Evolutionary conservation across 2,329 filamentous ascomycete species (phyloP).

Genomic region (Phaeosphaeria sp.): DNA sequence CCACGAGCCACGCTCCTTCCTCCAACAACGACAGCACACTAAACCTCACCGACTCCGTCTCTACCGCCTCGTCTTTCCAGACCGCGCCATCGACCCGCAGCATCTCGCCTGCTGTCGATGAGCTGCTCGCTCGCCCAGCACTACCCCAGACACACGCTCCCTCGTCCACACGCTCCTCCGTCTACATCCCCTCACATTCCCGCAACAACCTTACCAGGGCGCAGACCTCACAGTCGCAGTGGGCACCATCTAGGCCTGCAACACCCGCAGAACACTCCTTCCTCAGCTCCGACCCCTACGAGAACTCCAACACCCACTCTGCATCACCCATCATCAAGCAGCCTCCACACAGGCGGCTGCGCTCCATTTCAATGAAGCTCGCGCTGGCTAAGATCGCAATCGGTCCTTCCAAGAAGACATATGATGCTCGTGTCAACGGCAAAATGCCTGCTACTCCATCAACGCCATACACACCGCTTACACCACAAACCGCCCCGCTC

Average conservation of each 20-base stretch:
- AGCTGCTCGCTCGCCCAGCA: constrained; percentile 27
- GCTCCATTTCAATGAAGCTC: constrained; percentile 47
- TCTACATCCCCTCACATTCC: constrained; percentile 30
- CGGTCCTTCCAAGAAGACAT: constrained; percentile 40
- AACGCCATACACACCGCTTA: constrained; percentile 42
- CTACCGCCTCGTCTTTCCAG: constrained; percentile 30
- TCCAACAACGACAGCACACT: constrained; percentile 27
- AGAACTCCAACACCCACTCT: constrained; percentile 35
- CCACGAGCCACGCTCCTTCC: constrained; percentile 34
- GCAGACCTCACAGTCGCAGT: constrained; percentile 27
- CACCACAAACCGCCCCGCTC: constrained; percentile 42
- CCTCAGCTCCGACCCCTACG: constrained; percentile 48
- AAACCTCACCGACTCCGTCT: constrained; percentile 29
- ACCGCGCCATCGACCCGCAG: constrained; percentile 33
- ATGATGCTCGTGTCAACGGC: constrained; percentile 35
- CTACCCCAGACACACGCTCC: constrained; percentile 23
- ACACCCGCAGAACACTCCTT: constrained; percentile 44
- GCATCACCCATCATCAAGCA: constrained; percentile 43
- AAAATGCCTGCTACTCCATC: constrained; percentile 29
- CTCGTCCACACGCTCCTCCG: constrained; percentile 32
- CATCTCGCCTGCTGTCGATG: constrained; percentile 29
- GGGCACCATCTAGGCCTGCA: constrained; percentile 34
- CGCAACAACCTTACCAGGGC: constrained; percentile 22
- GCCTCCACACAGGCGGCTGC: constrained; percentile 44
- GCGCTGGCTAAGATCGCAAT: constrained; percentile 49